Base-by-base conservation (phyloP, 345 rosid species). In the Hibiscus syriacus region DNA sequence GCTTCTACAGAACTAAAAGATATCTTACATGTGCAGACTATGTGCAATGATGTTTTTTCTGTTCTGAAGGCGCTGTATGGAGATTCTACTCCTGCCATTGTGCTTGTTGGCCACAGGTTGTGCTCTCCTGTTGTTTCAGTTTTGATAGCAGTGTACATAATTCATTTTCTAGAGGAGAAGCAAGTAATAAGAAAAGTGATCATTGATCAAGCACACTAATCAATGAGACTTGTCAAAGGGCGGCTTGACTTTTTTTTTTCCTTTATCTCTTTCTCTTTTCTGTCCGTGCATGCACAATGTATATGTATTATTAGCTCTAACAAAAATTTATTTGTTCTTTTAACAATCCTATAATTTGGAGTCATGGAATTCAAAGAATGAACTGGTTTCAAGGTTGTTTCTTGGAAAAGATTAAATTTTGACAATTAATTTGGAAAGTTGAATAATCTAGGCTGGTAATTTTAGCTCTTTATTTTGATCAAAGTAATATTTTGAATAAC, bases 81-180 rank as follows among this genome's bases (percentile, higher is more conserved):
- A 71, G 92, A 84, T 67, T 83, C 87, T 55, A 89, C 93, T 55
- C 98, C 98, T 53, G 95, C 99, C 27, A 89, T 91, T 80, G 83
- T 94, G 66, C 89, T 91, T 38, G 92, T 87, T 58, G 99, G 99
- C 70, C 99, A 94, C 86, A 94, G 99, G 97, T 92, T 76, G 20
- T 66, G 13, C 30, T 71, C 54, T 55, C 63, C 13, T 63, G 17
- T 20, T 39, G 12, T 68, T 38, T 55, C 36, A 32, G 46, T 52
- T 52, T 34, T 16, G n/a, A n/a, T n/a, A n/a, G n/a, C n/a, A n/a
- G n/a, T n/a, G n/a, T n/a, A n/a, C n/a, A n/a, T n/a, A n/a, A n/a
- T n/a, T n/a, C n/a, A n/a, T n/a, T n/a, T n/a, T n/a, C n/a, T n/a
- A n/a, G n/a, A n/a, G n/a, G n/a, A n/a, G n/a, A n/a, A n/a, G n/a